Conservation (phyloP, 108 stramenopile species). For the Fragilaria radians region DNA sequence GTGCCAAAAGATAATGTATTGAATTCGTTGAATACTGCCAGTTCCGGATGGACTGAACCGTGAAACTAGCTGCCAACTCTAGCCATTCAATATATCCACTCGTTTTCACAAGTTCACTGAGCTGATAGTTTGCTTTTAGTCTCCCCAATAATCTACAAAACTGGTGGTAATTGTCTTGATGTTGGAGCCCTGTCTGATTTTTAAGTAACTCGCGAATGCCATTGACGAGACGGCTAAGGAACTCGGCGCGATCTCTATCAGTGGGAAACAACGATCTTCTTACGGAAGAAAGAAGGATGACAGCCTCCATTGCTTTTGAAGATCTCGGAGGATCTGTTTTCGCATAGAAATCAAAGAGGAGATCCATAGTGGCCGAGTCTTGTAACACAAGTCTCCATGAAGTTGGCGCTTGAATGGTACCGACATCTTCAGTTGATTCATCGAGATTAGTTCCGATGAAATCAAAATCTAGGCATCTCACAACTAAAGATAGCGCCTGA, state of each 20-base stretch:
- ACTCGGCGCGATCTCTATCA: slow-evolving; percentile 90
- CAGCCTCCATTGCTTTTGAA: slow-evolving; percentile 87
- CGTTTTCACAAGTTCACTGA: slow-evolving; percentile 90
- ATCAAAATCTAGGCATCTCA: slow-evolving; percentile 92
- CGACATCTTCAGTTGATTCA: slow-evolving; percentile 96
- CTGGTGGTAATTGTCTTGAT: slow-evolving; percentile 96
- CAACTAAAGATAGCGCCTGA: slow-evolving; percentile 77
- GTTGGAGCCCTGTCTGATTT: slow-evolving; percentile 89
- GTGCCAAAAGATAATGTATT: slow-evolving; percentile 93
- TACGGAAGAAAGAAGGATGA: slow-evolving; percentile 85
- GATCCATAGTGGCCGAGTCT: slow-evolving; percentile 81
- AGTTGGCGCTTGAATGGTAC: slow-evolving; percentile 95
- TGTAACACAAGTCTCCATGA: slow-evolving; percentile 87
- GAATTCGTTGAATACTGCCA: slow-evolving; percentile 95
- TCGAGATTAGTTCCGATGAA: slow-evolving; percentile 99
- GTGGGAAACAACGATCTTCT: slow-evolving; percentile 90
- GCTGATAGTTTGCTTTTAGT: slow-evolving; percentile 96
- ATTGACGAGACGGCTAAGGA: slow-evolving; percentile 78
- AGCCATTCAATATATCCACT: slow-evolving; percentile 95
- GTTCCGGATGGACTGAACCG: slow-evolving; percentile 88
- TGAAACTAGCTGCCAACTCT: slow-evolving; percentile 86
- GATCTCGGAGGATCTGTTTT: slow-evolving; percentile 90
- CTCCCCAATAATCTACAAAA: slow-evolving; percentile 95
- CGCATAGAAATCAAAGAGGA: slow-evolving; percentile 93
- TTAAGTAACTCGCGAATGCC: slow-evolving; percentile 86